Evolutionary conservation across 2,329 filamentous ascomycete species (phyloP).

Genomic region (Penicillium psychrosexuale): DNA sequence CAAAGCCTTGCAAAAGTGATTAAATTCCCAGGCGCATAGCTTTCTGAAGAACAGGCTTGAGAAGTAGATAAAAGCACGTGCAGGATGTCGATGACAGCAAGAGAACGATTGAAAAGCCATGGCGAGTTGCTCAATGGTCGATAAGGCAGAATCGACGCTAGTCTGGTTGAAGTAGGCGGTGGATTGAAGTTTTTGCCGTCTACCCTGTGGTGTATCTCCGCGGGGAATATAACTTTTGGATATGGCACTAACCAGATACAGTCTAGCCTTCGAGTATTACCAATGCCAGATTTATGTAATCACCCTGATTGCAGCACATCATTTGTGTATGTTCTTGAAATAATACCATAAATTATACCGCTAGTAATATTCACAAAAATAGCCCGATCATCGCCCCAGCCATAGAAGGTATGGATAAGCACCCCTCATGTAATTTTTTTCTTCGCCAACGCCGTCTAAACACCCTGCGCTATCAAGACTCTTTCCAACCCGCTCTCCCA

Average conservation of each 20-base stretch:
- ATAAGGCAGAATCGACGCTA: conserved; percentile 19
- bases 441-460: conserved; percentile 3
- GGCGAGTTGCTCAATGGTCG: background rate
- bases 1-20: conserved; percentile 27
- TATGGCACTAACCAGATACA: background rate
- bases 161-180: conserved; percentile 29
- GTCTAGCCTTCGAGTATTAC: background rate
- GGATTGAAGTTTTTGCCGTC: background rate
- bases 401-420: conserved; percentile 17
- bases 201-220: background rate
- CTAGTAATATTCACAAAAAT: background rate
- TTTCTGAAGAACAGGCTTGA: conserved; percentile 2
- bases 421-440: conserved; percentile 15
- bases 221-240: background rate
- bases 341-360: background rate
- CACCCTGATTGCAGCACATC: accelerated
- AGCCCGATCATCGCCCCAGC: background rate
- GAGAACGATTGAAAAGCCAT: conserved; percentile 13
- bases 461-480: background rate
- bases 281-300: background rate
- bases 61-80: background rate
- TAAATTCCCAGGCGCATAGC: conserved; percentile 16
- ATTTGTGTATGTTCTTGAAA: background rate
- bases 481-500: conserved; percentile 5
- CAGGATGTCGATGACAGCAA: conserved; percentile 3